A percentile compares a stretch with the other conserved stretches of the same genome.
Evolutionary conservation across 1,139 yeast genomes (phyloP).

Genomic region (Lodderomyces theae): DNA sequence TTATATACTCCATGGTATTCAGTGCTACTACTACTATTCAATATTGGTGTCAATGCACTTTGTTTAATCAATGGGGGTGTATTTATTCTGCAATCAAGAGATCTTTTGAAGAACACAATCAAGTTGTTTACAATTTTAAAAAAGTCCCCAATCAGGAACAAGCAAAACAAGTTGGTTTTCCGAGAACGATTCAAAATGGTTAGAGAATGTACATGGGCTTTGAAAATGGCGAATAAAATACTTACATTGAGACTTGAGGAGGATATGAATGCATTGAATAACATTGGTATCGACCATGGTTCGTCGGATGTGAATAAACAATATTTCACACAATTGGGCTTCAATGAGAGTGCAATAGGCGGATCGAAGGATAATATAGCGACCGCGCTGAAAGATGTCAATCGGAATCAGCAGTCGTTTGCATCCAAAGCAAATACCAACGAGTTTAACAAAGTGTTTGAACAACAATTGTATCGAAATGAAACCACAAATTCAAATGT

Average conservation of each 20-base stretch:
- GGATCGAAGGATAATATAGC: background rate
- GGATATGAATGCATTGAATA: constrained; percentile 33
- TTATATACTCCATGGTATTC: constrained; percentile 57
- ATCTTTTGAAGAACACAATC: constrained; percentile 26
- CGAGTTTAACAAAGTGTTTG: constrained; percentile 22
- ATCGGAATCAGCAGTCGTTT: no score
- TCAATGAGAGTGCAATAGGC: background rate
- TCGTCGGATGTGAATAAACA: constrained; percentile 52
- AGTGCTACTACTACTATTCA: constrained; percentile 44
- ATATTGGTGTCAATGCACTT: constrained; percentile 45
- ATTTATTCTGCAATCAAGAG: constrained; percentile 23
- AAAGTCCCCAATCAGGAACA: constrained; percentile 32
- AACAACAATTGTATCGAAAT: constrained; percentile 21
- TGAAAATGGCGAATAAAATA: constrained; percentile 55
- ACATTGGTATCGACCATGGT: constrained; percentile 57
- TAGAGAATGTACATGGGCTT: constrained; percentile 62
- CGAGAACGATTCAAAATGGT: constrained; percentile 56
- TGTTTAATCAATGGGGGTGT: constrained; percentile 47
- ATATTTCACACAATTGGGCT: constrained; percentile 47
- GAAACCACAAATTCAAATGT: background rate
- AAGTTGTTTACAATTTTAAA: constrained; percentile 26
- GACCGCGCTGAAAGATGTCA: background rate
- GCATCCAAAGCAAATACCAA: constrained; percentile 11
- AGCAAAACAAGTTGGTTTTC: constrained; percentile 31
- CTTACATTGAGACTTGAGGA: constrained; percentile 46